Percentiles rank a stretch among this genome's conserved stretches.
These are phyloP conservation scores for Podospora australis DNA, from an alignment of 495 filamentous ascomycete species.

Conservation along the genomic window DNA sequence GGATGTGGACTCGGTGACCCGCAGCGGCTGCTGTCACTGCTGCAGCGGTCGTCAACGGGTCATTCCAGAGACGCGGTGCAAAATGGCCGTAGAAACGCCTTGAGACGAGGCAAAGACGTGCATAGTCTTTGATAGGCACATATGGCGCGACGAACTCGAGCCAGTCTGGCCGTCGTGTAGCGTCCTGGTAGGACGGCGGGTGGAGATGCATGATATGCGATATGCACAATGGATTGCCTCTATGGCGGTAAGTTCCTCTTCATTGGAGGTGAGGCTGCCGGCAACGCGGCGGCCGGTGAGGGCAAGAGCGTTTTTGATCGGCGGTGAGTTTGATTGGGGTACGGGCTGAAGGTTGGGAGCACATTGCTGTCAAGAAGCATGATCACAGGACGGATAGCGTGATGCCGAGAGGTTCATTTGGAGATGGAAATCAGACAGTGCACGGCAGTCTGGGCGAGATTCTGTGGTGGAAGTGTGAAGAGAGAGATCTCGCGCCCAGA, in stretches of 20 bases:
- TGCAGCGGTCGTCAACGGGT: constrained; percentile 27
- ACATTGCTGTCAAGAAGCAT: too few species aligned
- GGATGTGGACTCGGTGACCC: too few species aligned
- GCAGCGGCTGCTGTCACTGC: constrained; percentile 18
- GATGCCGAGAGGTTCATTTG: too few species aligned
- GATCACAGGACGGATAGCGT: too few species aligned
- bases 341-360: background rate
- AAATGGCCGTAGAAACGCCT: constrained; percentile 37
- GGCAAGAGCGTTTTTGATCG: background rate
- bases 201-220: constrained; percentile 16
- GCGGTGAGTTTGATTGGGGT: background rate
- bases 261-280: background rate
- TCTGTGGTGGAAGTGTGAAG: too few species aligned
- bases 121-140: constrained; percentile 27
- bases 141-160: constrained; percentile 35
- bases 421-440: too few species aligned
- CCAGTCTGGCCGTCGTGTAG: constrained; percentile 37
- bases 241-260: background rate
- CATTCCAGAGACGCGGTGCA: constrained; percentile 41
- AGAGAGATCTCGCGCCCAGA: too few species aligned
- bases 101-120: constrained; percentile 37
- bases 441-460: too few species aligned
- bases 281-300: too few species aligned
- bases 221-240: background rate
- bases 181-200: constrained; percentile 40